Base-by-base conservation (phyloP, 306 rosid species). In the Potentilla sterilis region DNA sequence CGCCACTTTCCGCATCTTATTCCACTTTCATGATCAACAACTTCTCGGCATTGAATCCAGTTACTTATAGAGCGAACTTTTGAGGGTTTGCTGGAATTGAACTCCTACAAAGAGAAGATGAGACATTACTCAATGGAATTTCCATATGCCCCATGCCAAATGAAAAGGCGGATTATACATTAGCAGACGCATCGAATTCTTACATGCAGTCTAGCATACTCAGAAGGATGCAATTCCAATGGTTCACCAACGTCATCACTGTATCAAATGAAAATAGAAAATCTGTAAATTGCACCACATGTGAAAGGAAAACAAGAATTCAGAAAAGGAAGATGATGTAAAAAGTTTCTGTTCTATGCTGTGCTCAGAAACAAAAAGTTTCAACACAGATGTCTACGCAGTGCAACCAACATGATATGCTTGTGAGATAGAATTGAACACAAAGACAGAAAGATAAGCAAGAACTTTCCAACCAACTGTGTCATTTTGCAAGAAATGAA, bases 1-100 rank as follows among this genome's bases (percentile, higher is more conserved):
- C 96, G 97, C 96, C 96, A 94, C 84, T 90, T 94, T 80, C 98
- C 98, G 81, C 98, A 94, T 44, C 78, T 79, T 58, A 74, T 79
- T 83, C 86, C 87, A 7, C 81, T 85, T 59, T 78, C 76, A 83
- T 77, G 75, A 43, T 89, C 86, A 40, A 86, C 74, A 79, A 86
- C 83, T 75, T 79, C 89, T 43, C 61, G 91, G 76, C 98, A 94
- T 84, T 91, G 97, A 86, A 94, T 89, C 96, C 98, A 94, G 80
- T 94, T 94, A 74, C 91, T 84, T 66, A 89, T 82, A 59, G 96
- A 77, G 79, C 87, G 51, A 37, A 59, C 38, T 78, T 76, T 81
- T 67, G 70, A 71, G 61, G 86, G 78, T 82, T 72, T 88, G 73
- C 66, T 75, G 75, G 54, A 11, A 68, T 77, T 80, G 79, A 43